Evolutionary conservation across 148 eudicot species (phyloP).

Genomic region (Spergularia bocconei): DNA sequence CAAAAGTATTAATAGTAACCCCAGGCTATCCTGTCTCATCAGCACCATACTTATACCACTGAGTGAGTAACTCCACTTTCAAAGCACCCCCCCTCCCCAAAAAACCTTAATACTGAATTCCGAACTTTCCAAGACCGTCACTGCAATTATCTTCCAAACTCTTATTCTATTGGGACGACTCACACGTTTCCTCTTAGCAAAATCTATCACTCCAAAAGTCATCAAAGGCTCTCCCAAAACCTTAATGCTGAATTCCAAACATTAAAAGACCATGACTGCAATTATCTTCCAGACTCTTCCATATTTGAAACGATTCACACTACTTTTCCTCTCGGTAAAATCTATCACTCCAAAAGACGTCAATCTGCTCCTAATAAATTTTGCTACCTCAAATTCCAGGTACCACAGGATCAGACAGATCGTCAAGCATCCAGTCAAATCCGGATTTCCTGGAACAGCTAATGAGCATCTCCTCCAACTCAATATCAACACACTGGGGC

Average conservation of each 20-base stretch:
- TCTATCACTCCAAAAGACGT: slow-evolving; percentile 39
- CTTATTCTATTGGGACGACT: slow-evolving; percentile 37
- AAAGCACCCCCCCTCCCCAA: too few relatives aligned
- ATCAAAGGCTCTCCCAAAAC: neutral
- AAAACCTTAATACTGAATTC: neutral
- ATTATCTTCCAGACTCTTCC: slow-evolving; percentile 35
- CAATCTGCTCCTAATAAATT: slow-evolving; percentile 32
- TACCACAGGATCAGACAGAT: slow-evolving; percentile 39
- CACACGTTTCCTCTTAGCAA: slow-evolving; percentile 55
- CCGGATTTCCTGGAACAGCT: slow-evolving; percentile 83
- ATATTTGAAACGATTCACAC: slow-evolving; percentile 48
- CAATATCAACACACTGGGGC: slow-evolving; percentile 61
- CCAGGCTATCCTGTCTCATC: too few relatives aligned
- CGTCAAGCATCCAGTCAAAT: slow-evolving; percentile 57
- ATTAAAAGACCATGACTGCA: slow-evolving; percentile 36
- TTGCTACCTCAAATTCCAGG: slow-evolving; percentile 29
- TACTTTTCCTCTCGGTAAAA: slow-evolving; percentile 46
- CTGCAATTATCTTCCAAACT: slow-evolving; percentile 40
- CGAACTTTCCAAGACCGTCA: slow-evolving; percentile 31
- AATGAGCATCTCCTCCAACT: slow-evolving; percentile 85
- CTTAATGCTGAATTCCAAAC: neutral
- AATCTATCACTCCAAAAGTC: slow-evolving; percentile 41
- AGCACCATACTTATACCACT: too few relatives aligned
- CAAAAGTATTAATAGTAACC: too few relatives aligned
- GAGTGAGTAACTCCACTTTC: too few relatives aligned